A percentile compares a stretch with the other conserved stretches of the same genome.
These are phyloP conservation scores for Globisporangium megalacanthum DNA, from an alignment of 352 stramenopile species.

Conservation along the genomic window DNA sequence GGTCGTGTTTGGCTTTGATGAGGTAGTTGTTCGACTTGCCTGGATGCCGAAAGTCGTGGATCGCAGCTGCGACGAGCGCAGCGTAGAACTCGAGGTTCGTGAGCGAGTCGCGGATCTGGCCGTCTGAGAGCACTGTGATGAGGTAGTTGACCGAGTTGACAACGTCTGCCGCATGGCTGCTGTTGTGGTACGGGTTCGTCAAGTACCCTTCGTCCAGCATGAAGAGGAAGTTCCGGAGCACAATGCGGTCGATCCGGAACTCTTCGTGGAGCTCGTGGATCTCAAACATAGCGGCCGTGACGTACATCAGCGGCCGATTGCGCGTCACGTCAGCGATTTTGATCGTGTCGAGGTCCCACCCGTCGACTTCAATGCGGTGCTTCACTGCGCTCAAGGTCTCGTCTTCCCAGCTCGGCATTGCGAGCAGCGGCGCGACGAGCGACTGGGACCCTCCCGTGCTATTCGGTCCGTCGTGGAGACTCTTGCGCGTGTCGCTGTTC, in stretches of 20 bases:
- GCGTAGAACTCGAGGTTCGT: constrained; percentile 80
- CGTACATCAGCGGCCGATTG: constrained; percentile 71
- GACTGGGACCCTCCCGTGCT: constrained; percentile 13
- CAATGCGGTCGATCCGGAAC: constrained; percentile 64
- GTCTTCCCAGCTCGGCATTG: constrained; percentile 61
- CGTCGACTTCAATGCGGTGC: constrained; percentile 50
- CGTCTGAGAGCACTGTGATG: constrained; percentile 59
- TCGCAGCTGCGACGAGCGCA: constrained; percentile 67
- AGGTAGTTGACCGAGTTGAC: constrained; percentile 84
- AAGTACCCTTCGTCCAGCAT: constrained; percentile 73
- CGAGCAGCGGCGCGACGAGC: constrained; percentile 33
- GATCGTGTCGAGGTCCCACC: constrained; percentile 67
- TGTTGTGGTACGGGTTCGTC: constrained; percentile 78
- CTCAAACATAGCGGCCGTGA: constrained; percentile 75
- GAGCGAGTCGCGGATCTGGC: constrained; percentile 65
- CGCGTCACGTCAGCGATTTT: constrained; percentile 61
- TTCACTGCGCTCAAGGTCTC: constrained; percentile 42
- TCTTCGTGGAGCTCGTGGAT: constrained; percentile 74
- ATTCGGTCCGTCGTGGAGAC: constrained; percentile 46
- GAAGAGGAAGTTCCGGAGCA: constrained; percentile 77
- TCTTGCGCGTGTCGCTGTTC: constrained; percentile 54
- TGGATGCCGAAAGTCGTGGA: constrained; percentile 83
- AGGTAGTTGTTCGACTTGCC: constrained; percentile 86
- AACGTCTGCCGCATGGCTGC: constrained; percentile 68
- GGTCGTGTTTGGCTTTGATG: constrained; percentile 69